Percentiles rank a stretch among this genome's conserved stretches.
phyloP scores from a whole-genome alignment of 108 stramenopile species.

The Cyclotella distinguenda region DNA sequence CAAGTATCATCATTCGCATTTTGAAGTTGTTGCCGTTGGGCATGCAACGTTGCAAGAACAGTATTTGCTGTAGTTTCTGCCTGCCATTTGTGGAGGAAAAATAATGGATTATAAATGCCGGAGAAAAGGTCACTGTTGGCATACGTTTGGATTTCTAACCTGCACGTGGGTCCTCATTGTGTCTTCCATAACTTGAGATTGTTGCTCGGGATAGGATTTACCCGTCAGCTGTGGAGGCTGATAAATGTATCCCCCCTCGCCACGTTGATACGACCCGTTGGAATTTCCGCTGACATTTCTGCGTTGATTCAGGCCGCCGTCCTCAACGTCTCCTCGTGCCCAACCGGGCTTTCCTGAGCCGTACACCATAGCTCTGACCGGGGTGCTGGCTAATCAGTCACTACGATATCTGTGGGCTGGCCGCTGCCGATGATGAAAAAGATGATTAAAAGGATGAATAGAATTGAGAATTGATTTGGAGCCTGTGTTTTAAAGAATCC shows the following conservation, averaged over 20 bases:
- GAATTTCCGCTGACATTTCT: constrained; percentile 32
- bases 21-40: constrained; percentile 78
- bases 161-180: constrained; percentile 79
- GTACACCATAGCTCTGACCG: constrained; percentile 25
- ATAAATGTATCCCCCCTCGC: constrained; percentile 9
- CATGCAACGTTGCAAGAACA: constrained; percentile 73
- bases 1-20: constrained; percentile 83
- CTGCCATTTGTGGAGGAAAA: background rate
- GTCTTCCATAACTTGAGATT: constrained; percentile 71
- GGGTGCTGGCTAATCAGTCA: too few species aligned
- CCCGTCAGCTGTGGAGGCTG: constrained; percentile 52
- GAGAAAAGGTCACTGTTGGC: too few species aligned
- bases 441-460: too few species aligned
- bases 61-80: constrained; percentile 76
- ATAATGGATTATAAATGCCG: background rate
- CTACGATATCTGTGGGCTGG: too few species aligned
- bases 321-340: constrained; percentile 38
- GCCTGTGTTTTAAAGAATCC: too few species aligned
- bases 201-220: constrained; percentile 66
- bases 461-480: too few species aligned
- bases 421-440: too few species aligned
- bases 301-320: constrained; percentile 37
- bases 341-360: constrained; percentile 48
- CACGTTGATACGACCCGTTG: constrained; percentile 32
- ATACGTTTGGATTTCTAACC: too few species aligned